Base-by-base conservation (phyloP, 2,329 filamentous ascomycete genomes). In the Chaetomium sp. region DNA sequence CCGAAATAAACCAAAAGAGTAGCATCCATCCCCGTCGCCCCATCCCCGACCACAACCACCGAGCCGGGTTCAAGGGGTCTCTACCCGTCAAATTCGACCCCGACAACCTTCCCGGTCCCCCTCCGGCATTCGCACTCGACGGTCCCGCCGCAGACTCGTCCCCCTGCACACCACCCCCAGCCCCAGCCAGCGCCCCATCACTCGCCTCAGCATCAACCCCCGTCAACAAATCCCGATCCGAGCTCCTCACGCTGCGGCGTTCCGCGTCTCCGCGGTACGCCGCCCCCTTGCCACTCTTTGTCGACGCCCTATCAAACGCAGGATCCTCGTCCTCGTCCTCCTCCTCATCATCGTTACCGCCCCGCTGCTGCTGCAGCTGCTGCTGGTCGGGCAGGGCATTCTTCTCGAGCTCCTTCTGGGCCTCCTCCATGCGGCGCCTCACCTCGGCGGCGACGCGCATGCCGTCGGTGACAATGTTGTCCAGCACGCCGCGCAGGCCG, bases 381-480 rank as follows among this genome's bases (percentile, higher is more conserved):
- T 29, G 27, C 27, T 89, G 82, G 53, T 84, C 79, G 1, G 85
- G 84, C n/a, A 88, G 78, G 0, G 89, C 90, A 66, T 93, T 93
- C 77, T 89, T 90, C 77, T 97, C 94, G 69, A 97, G 80, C 74
- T 98, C 94, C 71, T 88, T 89, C 77, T 97, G 93, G 3, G 94
- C 94, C 75, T 99, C 95, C 68, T 99, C 94, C 90, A 98, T 97
- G 53, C 93, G 85, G 72, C 93, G 87, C 70, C 91, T 85, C 59
- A 99, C 94, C 76, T 99, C 95, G 0, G 90, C 91, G 0, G 95
- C 95, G 65, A 98, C 94, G 38, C 94, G 89, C 88, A 98, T 97
- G 50, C 95, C 95, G 74, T 99, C 95, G 1, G 91, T 96, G 69
- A 98, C 95, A 72, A 99, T 98, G 72, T 96, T 97, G 79, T 99